Conservation (phyloP, 129 eudicot species). For the Logfia minima region DNA sequence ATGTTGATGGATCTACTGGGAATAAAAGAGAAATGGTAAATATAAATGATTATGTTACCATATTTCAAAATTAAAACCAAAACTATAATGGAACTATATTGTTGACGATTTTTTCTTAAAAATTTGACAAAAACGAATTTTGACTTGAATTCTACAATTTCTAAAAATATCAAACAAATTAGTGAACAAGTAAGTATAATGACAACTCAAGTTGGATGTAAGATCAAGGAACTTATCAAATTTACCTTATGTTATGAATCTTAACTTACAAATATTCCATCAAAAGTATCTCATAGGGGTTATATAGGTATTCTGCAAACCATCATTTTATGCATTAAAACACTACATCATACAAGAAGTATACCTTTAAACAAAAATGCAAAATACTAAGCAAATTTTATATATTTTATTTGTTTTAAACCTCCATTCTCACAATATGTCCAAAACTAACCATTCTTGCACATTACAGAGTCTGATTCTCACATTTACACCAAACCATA, state of each 20-base stretch:
- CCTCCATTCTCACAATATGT: slow-evolving; percentile 5
- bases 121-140: too few species aligned
- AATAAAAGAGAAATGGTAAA: not conserved
- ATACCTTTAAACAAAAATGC: not conserved
- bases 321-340: not conserved
- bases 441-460: not conserved
- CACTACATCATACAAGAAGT: not conserved
- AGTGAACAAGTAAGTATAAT: not conserved
- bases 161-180: too few species aligned
- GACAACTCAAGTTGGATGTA: not conserved
- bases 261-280: not conserved
- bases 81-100: too few species aligned
- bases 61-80: too few species aligned
- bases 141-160: not conserved
- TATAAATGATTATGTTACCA: too few species aligned
- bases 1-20: not conserved
- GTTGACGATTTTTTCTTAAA: not conserved
- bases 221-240: not conserved
- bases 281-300: slow-evolving; percentile 5
- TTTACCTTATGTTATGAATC: not conserved
- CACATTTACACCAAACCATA: not conserved
- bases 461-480: not conserved
- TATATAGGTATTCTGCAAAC: not conserved
- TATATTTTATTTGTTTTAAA: not conserved
- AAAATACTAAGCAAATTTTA: not conserved